Percentiles rank a stretch among this genome's conserved stretches.
Conservation (phyloP, 768 basidiomycete genomes). For the Dacryopinax primogenitus region DNA sequence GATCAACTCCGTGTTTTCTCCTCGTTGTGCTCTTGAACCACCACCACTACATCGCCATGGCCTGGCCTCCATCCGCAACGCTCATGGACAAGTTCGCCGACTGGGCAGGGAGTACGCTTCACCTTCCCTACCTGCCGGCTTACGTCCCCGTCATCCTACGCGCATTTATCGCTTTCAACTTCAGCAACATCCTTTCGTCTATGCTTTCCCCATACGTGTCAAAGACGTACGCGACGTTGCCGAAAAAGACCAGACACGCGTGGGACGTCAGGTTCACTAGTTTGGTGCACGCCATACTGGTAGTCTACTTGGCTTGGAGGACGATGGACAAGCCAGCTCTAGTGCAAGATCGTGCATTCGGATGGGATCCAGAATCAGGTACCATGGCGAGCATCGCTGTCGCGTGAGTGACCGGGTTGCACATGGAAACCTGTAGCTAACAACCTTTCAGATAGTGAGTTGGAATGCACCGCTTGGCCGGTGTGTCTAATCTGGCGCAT, state of each 20-base stretch:
- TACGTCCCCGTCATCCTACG: conserved; percentile 43
- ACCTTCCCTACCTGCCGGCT: conserved; percentile 42
- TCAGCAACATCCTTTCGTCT: conserved; percentile 49
- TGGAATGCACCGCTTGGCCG: neutral
- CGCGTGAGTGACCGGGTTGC: conserved; percentile 38
- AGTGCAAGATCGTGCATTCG: conserved; percentile 61
- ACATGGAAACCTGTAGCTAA: neutral
- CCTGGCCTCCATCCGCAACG: neutral
- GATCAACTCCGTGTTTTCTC: neutral
- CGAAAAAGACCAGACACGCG: conserved; percentile 12
- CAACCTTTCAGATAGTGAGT: conserved; percentile 11
- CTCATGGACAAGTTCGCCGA: conserved; percentile 3
- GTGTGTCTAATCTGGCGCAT: conserved; percentile 19
- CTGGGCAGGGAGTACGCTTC: conserved; percentile 24
- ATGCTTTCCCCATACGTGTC: conserved; percentile 28
- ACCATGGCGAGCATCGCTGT: conserved; percentile 53
- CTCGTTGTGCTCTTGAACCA: neutral
- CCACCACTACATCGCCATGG: neutral
- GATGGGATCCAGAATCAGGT: conserved; percentile 51
- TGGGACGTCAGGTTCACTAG: conserved; percentile 13
- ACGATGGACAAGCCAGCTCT: conserved; percentile 36
- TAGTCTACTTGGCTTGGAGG: neutral
- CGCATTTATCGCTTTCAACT: conserved; percentile 45
- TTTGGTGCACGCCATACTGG: neutral
- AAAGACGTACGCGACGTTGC: neutral